Conservation (phyloP, 768 basidiomycete genomes). For the Ramaria rubella region DNA sequence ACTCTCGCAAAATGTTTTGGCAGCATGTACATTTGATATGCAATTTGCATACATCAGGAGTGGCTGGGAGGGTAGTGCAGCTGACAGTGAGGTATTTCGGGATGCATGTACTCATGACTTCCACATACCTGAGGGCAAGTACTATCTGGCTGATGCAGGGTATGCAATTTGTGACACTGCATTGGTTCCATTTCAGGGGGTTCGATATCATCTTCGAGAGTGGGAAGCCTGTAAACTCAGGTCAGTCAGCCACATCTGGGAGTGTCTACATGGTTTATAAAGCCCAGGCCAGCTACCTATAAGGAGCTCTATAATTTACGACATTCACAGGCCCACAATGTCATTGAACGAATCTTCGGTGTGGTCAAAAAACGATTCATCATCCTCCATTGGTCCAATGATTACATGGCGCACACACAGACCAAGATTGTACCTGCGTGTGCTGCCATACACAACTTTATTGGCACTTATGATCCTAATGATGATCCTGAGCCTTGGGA, state of each 20-base stretch:
- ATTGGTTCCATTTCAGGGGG: constrained; percentile 12
- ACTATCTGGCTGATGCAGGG: no score
- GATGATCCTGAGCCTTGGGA: no score
- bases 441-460: no score
- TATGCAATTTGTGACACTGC: neutral
- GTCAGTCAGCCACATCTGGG: neutral
- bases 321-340: constrained; percentile 22
- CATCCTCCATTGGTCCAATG: constrained; percentile 10
- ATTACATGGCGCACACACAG: constrained; percentile 15
- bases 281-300: constrained; percentile 13
- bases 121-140: no score
- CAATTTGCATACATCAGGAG: constrained; percentile 24
- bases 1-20: constrained; percentile 26
- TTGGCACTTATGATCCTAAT: no score
- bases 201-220: constrained; percentile 14
- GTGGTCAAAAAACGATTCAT: constrained; percentile 15
- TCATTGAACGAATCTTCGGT: constrained; percentile 23
- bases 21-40: constrained; percentile 20
- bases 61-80: no score
- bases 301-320: constrained; percentile 23
- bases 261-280: neutral
- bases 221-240: neutral
- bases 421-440: constrained; percentile 17
- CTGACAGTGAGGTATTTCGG: constrained; percentile 21
- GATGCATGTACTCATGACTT: constrained; percentile 20